Evolutionary conservation across 495 filamentous ascomycete species (phyloP).

Genomic region (Xylaria sp.): DNA sequence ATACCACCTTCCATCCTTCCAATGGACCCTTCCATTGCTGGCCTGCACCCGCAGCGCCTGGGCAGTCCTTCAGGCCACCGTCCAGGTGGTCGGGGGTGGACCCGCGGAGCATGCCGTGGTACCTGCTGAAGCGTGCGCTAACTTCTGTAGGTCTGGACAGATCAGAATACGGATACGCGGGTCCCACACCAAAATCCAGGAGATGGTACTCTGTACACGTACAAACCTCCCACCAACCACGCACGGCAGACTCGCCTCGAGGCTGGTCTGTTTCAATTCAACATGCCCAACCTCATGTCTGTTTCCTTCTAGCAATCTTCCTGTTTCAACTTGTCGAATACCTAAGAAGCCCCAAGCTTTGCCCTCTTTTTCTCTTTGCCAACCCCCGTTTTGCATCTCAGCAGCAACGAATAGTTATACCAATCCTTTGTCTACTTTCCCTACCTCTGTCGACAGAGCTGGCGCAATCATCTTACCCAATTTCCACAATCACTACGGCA

Average conservation of each 20-base stretch:
- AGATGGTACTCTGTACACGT: too few species aligned
- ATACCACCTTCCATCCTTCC: not conserved
- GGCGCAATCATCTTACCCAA: conserved; percentile 8
- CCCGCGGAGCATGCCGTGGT: conserved; percentile 8
- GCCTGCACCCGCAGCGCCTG: not conserved
- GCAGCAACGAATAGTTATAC: not conserved
- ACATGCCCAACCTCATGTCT: conserved; percentile 22
- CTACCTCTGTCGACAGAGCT: conserved; percentile 19
- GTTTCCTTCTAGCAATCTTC: not conserved
- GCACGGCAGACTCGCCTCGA: conserved; percentile 2
- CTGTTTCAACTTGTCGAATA: conserved; percentile 6
- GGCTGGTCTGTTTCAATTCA: conserved; percentile 14
- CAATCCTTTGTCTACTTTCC: not conserved
- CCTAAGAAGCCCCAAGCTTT: conserved; percentile 6
- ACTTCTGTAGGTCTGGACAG: not conserved
- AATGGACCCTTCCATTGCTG: too few species aligned
- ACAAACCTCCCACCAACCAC: conserved; percentile 2
- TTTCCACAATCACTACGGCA: not conserved
- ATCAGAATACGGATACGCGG: conserved; percentile 31
- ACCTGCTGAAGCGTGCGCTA: not conserved
- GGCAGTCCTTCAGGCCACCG: not conserved
- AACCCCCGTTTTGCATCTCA: not conserved
- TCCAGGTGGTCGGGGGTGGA: conserved; percentile 19
- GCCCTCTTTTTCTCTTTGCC: not conserved
- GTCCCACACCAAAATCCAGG: not conserved